Conservation (phyloP, 495 filamentous ascomycete genomes). For the Hyaloscypha bicolor region DNA sequence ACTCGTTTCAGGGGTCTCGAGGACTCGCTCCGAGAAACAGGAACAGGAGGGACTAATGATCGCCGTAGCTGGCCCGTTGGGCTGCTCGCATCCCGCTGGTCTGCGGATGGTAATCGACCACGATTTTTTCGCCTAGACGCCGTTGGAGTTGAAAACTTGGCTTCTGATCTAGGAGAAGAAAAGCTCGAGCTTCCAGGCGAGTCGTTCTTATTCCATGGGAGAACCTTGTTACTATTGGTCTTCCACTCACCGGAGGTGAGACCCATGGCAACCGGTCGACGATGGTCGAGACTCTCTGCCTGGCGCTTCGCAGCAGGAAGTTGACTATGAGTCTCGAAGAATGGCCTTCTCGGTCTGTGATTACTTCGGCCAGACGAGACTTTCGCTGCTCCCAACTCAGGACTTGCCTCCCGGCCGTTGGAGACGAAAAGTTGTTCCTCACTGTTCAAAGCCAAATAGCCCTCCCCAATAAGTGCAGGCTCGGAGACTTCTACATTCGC, state of each 20-base stretch:
- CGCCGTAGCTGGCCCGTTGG: background rate
- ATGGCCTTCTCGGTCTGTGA: conserved; percentile 7
- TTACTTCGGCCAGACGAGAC: background rate
- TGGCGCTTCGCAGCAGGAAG: background rate
- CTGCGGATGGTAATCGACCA: background rate
- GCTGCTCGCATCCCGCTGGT: background rate
- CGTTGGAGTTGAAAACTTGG: background rate
- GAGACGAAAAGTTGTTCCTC: background rate
- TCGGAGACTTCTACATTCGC: too few species aligned
- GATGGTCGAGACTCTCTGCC: background rate
- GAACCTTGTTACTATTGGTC: background rate
- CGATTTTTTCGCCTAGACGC: background rate
- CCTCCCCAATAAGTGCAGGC: too few species aligned
- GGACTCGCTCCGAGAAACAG: too few species aligned
- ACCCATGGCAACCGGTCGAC: background rate
- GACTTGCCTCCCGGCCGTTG: background rate
- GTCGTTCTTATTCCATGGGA: conserved; percentile 1
- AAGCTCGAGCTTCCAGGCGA: background rate
- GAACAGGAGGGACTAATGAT: too few species aligned
- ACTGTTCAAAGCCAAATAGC: background rate
- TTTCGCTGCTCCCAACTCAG: background rate
- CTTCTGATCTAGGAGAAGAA: background rate
- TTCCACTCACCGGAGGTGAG: background rate
- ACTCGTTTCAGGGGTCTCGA: background rate
- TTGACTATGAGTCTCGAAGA: conserved; percentile 27